Evolutionary conservation across 2,329 filamentous ascomycete species (phyloP), one percentile per base, ranked within the genome.

Genomic region (Pseudogymnoascus sp.): DNA sequence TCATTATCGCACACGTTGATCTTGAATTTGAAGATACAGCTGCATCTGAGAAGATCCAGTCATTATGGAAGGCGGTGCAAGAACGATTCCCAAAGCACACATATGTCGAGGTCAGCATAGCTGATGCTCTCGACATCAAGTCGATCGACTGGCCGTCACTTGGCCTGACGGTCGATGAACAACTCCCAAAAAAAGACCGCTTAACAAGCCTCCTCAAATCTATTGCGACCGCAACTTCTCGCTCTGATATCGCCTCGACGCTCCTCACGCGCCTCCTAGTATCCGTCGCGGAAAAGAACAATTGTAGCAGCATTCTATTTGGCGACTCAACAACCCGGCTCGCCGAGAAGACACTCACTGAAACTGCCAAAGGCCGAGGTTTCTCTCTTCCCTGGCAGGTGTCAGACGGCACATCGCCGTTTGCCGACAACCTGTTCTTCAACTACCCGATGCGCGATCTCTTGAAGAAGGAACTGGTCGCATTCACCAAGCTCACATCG

Each of bases 281-380:
- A 61, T 78, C 84, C 50, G 78, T 85, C 50, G 89, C 90, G 9
- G 80, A 83, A 66, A 74, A 78, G 15, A 76, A 81, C 28, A 76
- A 72, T 11, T 95, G 87, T 73, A 83, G 88, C 67, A 86, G 86
- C 11, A 82, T 97, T 44, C 76, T 97, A 1, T 88, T 95, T 75
- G 93, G 90, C 21, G 87, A 93, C 76, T 96, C 86, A 68, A 96
- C 95, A 19, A 97, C 92, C 4, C 85, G 87, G 15, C 85, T 99
- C 31, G 93, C 95, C 3, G 91, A 93, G 68, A 87, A 91, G 71
- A 90, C 91, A 0, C 83, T 99, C 13, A 82, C 91, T 6, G 91
- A 95, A 76, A 92, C 93, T 2, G 92, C 93, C 23, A 97, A 96
- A 76, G 95, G 95, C 1, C 84, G 93, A 60, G 95, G 93, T 0